A percentile compares a stretch with the other conserved stretches of the same genome.
phyloP scores from a whole-genome alignment of 257 asterid genomes.

The Pogostemon cablin region DNA sequence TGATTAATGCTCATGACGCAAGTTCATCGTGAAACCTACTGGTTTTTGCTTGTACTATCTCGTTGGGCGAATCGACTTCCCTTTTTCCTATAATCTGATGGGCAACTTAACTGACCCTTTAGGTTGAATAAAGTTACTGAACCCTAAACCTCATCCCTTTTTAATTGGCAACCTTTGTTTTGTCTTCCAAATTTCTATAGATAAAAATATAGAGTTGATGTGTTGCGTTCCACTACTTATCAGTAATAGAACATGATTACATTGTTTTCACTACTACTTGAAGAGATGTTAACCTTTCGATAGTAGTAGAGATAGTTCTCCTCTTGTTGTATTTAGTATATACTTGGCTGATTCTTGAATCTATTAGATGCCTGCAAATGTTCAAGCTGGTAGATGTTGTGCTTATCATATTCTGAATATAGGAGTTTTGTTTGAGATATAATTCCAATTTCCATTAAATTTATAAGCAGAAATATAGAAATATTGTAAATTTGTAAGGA shows the following conservation, averaged over 20 bases:
- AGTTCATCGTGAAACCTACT: neutral
- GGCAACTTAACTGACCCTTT: neutral
- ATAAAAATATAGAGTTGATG: neutral
- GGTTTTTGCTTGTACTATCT: constrained; percentile 1
- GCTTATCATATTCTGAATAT: neutral
- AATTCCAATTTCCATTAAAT: neutral
- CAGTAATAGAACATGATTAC: neutral
- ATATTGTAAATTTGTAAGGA: neutral
- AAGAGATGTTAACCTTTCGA: neutral
- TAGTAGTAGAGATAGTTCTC: constrained; percentile 8
- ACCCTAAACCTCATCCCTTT: neutral
- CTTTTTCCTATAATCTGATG: neutral
- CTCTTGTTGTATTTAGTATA: neutral
- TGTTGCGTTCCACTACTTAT: neutral
- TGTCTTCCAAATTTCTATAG: neutral
- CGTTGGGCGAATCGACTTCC: neutral
- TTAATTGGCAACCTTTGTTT: neutral
- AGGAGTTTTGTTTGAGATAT: neutral
- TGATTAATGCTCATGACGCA: neutral
- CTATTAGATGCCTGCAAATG: neutral
- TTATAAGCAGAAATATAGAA: neutral
- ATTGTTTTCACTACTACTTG: neutral
- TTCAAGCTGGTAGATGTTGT: neutral
- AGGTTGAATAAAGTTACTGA: neutral
- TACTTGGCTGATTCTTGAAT: constrained; percentile 2